These are phyloP conservation scores for Lichina pygmaea DNA, from an alignment of 495 filamentous ascomycete genomes.

Conservation along the genomic window DNA sequence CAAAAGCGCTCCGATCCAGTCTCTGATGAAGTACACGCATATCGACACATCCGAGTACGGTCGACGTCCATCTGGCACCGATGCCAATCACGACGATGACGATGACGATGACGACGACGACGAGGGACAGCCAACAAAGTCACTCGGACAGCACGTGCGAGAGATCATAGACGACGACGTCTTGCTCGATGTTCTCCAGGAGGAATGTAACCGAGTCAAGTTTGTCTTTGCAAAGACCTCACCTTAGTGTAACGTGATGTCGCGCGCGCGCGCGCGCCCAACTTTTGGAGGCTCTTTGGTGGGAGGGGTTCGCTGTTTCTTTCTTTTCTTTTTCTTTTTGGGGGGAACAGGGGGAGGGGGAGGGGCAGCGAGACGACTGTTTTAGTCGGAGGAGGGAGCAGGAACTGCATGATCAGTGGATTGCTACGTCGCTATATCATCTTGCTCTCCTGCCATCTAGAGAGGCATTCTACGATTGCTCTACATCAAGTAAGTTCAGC, in stretches of 20 bases:
- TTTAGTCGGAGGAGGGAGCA: too few relatives aligned
- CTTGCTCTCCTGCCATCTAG: too few relatives aligned
- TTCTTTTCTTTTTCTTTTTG: not conserved
- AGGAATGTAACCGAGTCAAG: constrained; percentile 28
- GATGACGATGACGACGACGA: too few relatives aligned
- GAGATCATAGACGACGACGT: constrained; percentile 31
- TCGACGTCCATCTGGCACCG: constrained; percentile 2
- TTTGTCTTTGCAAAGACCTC: constrained; percentile 41
- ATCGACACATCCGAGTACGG: constrained; percentile 24
- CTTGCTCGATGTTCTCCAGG: constrained; percentile 28
- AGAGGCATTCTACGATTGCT: too few relatives aligned
- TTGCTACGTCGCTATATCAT: too few relatives aligned
- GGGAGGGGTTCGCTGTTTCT: not conserved
- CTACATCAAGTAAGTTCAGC: too few relatives aligned
- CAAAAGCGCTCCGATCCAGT: constrained; percentile 22
- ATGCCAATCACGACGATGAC: not conserved
- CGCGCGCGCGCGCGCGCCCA: too few relatives aligned
- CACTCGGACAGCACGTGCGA: constrained; percentile 12
- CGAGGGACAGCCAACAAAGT: too few relatives aligned
- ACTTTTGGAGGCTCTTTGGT: too few relatives aligned
- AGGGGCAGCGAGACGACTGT: too few relatives aligned
- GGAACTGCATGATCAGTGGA: too few relatives aligned
- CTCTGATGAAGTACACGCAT: constrained; percentile 40
- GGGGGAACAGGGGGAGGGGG: not conserved
- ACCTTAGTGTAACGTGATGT: not conserved